Percentiles rank a stretch among this genome's conserved stretches.
Conservation (phyloP, 2,329 filamentous ascomycete genomes). For the Phialophora tarda region DNA sequence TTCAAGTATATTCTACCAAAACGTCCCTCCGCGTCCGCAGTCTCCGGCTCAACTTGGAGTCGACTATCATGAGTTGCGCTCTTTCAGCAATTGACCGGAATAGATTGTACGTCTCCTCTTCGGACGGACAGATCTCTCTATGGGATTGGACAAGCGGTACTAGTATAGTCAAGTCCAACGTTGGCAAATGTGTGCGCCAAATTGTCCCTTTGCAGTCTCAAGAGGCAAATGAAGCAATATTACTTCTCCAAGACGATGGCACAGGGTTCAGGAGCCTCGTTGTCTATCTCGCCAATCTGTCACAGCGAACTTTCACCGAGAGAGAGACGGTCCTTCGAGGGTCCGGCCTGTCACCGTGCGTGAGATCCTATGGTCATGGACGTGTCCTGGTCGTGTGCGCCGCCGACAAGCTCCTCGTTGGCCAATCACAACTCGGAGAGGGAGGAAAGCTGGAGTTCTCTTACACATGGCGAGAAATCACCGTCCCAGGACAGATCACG, state of each 20-base stretch:
- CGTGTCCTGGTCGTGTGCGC: slow-evolving; percentile 49
- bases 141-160: slow-evolving; percentile 64
- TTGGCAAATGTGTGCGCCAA: slow-evolving; percentile 18
- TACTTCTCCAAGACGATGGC: slow-evolving; percentile 21
- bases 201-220: slow-evolving; percentile 25
- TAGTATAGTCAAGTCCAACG: slow-evolving; percentile 16
- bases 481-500: slow-evolving; percentile 66
- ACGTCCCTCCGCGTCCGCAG: slow-evolving; percentile 81
- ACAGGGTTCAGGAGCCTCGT: slow-evolving; percentile 11
- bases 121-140: slow-evolving; percentile 57
- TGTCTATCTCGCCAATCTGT: slow-evolving; percentile 17
- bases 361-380: slow-evolving; percentile 39
- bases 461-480: slow-evolving; percentile 62
- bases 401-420: slow-evolving; percentile 63
- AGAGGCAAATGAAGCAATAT: slow-evolving; percentile 24
- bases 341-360: slow-evolving; percentile 15
- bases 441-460: slow-evolving; percentile 45
- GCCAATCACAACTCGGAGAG: slow-evolving; percentile 52
- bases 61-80: slow-evolving; percentile 58
- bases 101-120: slow-evolving; percentile 60
- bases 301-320: slow-evolving; percentile 4
- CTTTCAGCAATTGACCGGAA: slow-evolving; percentile 59
- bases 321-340: slow-evolving; percentile 13
- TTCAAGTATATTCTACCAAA: slow-evolving; percentile 79
- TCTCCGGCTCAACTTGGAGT: slow-evolving; percentile 62